phyloP scores from a whole-genome alignment of 805 yeast genomes.

The Metschnikowia chrysomelidarum region DNA sequence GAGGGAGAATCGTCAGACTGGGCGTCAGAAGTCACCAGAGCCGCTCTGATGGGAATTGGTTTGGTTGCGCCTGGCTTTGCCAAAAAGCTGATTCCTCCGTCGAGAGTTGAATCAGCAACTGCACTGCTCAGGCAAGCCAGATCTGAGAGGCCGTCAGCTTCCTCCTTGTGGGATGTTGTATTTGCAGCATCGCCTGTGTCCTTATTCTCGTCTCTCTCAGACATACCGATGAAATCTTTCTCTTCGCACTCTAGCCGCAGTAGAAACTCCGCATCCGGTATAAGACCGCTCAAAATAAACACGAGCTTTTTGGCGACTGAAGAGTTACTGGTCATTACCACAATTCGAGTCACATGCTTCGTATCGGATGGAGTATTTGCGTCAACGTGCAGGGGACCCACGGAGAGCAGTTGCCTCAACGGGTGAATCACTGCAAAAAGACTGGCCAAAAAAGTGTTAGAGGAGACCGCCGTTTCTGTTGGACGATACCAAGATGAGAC shows the following conservation, averaged over 20 bases:
- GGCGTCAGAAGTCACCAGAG: conserved; percentile 4
- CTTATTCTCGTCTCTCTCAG: neutral
- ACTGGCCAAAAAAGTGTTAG: conserved; percentile 45
- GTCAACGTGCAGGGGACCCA: conserved; percentile 32
- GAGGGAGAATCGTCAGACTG: conserved; percentile 14
- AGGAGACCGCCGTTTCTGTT: conserved; percentile 7
- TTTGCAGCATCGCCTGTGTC: neutral
- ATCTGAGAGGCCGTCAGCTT: neutral
- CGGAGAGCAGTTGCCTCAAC: conserved; percentile 31
- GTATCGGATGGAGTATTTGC: conserved; percentile 18
- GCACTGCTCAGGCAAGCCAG: neutral
- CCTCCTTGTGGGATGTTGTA: too few species aligned
- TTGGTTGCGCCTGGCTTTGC: conserved; percentile 5
- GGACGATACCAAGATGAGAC: conserved; percentile 9
- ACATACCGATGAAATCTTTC: neutral
- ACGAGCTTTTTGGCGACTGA: conserved; percentile 58
- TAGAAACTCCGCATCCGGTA: conserved; percentile 33
- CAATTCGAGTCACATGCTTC: conserved; percentile 45
- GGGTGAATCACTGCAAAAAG: conserved; percentile 47
- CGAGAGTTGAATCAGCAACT: neutral
- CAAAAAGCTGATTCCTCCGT: conserved; percentile 5
- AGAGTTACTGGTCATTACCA: conserved; percentile 58
- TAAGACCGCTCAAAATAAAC: conserved; percentile 50
- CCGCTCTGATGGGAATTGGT: conserved; percentile 16
- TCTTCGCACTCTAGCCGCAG: conserved; percentile 3